Evolutionary conservation across 371 early-diverging fungal species (phyloP).

Genomic region (Gilbertella persicaria): DNA sequence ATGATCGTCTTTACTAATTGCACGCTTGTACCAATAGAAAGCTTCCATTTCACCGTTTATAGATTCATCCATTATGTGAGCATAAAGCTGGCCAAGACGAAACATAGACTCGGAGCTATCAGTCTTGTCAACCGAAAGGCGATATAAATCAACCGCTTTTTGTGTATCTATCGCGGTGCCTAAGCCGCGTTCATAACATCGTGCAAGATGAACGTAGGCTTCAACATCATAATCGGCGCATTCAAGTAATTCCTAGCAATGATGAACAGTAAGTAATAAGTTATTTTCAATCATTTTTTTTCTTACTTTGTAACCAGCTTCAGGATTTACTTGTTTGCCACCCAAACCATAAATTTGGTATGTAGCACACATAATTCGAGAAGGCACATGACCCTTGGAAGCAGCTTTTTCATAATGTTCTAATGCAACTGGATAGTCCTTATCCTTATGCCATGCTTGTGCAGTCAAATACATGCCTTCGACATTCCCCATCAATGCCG

Average conservation of each 20-base stretch:
- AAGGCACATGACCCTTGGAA: slow-evolving; percentile 29
- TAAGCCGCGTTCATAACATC: slow-evolving; percentile 44
- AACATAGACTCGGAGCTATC: slow-evolving; percentile 43
- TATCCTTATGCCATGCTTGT: slow-evolving; percentile 40
- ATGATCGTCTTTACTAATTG: slow-evolving; percentile 32
- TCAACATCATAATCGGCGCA: slow-evolving; percentile 31
- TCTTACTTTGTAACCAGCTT: slow-evolving; percentile 33
- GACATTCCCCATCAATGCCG: slow-evolving; percentile 37
- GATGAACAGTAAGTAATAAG: slow-evolving; percentile 1
- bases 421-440: slow-evolving; percentile 41
- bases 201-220: slow-evolving; percentile 36
- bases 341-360: slow-evolving; percentile 39
- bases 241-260: slow-evolving; percentile 31
- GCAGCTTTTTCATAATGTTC: slow-evolving; percentile 43
- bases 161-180: slow-evolving; percentile 44
- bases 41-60: slow-evolving; percentile 20
- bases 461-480: slow-evolving; percentile 46
- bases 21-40: slow-evolving; percentile 37
- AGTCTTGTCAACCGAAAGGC: slow-evolving; percentile 29
- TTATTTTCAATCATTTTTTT: too few species aligned
- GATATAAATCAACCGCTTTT: slow-evolving; percentile 37
- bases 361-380: slow-evolving; percentile 43
- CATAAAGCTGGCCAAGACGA: slow-evolving; percentile 36
- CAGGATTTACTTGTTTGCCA: slow-evolving; percentile 31
- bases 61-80: slow-evolving; percentile 14